Conservation (phyloP, 768 basidiomycete genomes). For the Dentipellis fragilis region DNA sequence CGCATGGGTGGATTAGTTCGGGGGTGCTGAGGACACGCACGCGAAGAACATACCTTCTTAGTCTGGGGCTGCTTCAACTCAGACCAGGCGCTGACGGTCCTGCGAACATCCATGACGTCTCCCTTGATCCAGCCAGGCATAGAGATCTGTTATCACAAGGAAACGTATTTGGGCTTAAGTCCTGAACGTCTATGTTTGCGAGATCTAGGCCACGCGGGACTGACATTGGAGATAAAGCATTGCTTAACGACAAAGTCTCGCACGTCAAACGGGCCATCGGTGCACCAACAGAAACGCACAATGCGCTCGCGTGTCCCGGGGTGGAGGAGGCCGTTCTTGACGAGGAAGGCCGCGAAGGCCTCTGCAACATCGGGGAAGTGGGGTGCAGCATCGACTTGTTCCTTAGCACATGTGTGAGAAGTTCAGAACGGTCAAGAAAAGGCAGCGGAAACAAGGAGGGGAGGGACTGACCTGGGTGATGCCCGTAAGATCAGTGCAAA, state of each 20-base stretch:
- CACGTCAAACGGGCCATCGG: slow-evolving; percentile 76
- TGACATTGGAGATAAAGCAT: slow-evolving; percentile 75
- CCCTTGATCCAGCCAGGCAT: slow-evolving; percentile 69
- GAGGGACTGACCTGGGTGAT: slow-evolving; percentile 71
- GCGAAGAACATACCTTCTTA: slow-evolving; percentile 3
- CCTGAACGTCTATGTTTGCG: slow-evolving; percentile 5
- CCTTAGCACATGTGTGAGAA: slow-evolving; percentile 31
- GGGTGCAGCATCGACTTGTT: slow-evolving; percentile 72
- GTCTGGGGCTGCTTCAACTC: slow-evolving; percentile 1
- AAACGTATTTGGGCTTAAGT: neutral
- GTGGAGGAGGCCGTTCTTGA: slow-evolving; percentile 61
- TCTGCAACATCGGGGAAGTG: slow-evolving; percentile 60
- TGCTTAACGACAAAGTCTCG: slow-evolving; percentile 85
- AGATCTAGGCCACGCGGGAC: slow-evolving; percentile 14
- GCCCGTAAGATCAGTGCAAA: slow-evolving; percentile 83
- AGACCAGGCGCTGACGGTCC: slow-evolving; percentile 39
- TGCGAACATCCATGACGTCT: slow-evolving; percentile 68
- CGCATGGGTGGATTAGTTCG: neutral
- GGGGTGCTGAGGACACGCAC: neutral
- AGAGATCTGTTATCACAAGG: slow-evolving; percentile 31
- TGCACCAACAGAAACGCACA: slow-evolving; percentile 71
- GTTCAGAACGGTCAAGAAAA: neutral
- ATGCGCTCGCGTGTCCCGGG: slow-evolving; percentile 42
- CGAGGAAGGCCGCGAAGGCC: slow-evolving; percentile 56
- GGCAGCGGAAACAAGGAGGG: neutral